These are phyloP conservation scores for Daldinia vernicosa DNA, from an alignment of 495 filamentous ascomycete species.

Conservation along the genomic window DNA sequence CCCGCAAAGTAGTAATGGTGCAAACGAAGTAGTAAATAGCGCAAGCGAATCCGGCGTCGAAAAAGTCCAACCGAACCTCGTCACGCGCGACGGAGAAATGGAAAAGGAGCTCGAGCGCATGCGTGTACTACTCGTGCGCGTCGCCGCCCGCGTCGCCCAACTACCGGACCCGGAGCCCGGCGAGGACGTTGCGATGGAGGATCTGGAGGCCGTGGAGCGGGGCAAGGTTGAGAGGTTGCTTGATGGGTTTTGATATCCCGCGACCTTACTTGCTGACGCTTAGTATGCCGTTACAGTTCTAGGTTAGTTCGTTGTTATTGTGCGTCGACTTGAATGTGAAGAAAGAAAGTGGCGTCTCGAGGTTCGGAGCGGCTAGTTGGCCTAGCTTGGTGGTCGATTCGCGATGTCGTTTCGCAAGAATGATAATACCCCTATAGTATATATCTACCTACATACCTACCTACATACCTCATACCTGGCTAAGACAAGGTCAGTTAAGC, in stretches of 20 bases:
- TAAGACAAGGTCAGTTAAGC: not conserved
- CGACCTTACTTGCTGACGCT: not conserved
- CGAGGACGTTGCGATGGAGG: constrained; percentile 41
- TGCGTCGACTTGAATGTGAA: not conserved
- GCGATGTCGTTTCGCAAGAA: not conserved
- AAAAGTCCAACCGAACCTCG: constrained; percentile 79
- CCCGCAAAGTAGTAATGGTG: not conserved
- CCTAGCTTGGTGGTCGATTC: not conserved
- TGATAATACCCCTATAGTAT: constrained; percentile 31
- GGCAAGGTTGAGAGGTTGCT: constrained; percentile 54
- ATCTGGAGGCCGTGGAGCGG: constrained; percentile 51
- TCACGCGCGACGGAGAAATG: constrained; percentile 77
- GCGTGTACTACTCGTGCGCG: constrained; percentile 76
- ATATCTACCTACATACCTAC: not conserved
- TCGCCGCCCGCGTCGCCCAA: constrained; percentile 66
- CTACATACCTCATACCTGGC: not conserved
- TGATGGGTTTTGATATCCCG: constrained; percentile 42
- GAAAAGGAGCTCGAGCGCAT: constrained; percentile 78
- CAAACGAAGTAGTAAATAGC: not conserved
- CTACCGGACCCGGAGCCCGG: constrained; percentile 41
- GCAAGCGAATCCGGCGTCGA: constrained; percentile 20
- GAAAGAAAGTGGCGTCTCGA: constrained; percentile 5
- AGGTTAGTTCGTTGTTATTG: not conserved
- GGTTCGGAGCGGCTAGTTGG: constrained; percentile 13
- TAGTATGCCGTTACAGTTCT: not conserved